Percentiles rank a stretch among this genome's conserved stretches.
phyloP scores from a whole-genome alignment of 768 basidiomycete species.

The Leccinum longicurvipes region DNA sequence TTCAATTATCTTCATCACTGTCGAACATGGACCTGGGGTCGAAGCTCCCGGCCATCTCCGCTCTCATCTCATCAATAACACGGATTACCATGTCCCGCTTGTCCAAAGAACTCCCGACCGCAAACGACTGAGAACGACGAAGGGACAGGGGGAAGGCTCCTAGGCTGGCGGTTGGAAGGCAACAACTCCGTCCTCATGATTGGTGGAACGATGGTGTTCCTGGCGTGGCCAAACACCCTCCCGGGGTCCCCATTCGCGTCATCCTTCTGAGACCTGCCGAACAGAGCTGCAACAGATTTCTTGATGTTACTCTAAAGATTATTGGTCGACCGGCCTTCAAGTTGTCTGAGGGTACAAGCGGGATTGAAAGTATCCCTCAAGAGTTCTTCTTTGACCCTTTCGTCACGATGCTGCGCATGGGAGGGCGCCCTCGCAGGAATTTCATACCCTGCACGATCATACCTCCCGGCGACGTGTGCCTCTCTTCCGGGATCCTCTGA shows the following conservation, averaged over 20 bases:
- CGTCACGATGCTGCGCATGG: background rate
- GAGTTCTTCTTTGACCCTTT: constrained; percentile 2
- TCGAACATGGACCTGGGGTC: too few species aligned
- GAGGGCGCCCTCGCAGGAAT: background rate
- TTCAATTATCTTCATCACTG: constrained; percentile 8
- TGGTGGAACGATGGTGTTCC: constrained; percentile 8
- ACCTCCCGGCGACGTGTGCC: background rate
- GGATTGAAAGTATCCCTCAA: constrained; percentile 4
- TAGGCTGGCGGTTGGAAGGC: background rate
- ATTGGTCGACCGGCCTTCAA: background rate
- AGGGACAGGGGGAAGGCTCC: constrained; percentile 6
- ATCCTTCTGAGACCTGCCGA: background rate
- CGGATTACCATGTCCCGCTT: constrained; percentile 12
- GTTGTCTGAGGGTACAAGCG: constrained; percentile 9
- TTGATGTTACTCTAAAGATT: constrained; percentile 4
- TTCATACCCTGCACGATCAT: constrained; percentile 2
- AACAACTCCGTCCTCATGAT: constrained; percentile 16
- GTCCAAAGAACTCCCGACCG: constrained; percentile 5
- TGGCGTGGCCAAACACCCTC: constrained; percentile 17
- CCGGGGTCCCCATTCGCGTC: background rate
- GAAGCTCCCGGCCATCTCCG: constrained; percentile 7
- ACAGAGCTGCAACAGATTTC: constrained; percentile 4
- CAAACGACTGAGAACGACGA: constrained; percentile 27
- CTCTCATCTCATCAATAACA: constrained; percentile 20
- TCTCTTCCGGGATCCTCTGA: constrained; percentile 3